phyloP scores from a whole-genome alignment of 495 filamentous ascomycete genomes.

The Pseudoneurospora amorphoporcata region DNA sequence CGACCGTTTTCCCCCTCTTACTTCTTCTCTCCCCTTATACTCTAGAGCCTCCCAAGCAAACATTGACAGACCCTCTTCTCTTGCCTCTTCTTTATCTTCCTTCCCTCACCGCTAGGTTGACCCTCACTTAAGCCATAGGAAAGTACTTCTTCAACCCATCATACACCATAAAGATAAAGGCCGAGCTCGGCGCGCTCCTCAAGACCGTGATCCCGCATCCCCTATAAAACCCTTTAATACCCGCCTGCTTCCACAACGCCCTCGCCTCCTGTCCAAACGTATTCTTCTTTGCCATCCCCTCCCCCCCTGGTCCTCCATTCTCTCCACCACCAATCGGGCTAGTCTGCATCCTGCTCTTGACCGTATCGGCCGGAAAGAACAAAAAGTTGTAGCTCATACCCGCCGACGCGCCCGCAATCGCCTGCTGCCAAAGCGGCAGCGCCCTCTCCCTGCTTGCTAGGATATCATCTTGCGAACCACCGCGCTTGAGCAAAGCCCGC shows the following conservation, averaged over 20 bases:
- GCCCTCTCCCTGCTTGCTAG: conserved; percentile 22
- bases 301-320: not conserved
- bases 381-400: conserved; percentile 93
- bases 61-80: not conserved
- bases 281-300: conserved; percentile 30
- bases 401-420: conserved; percentile 78
- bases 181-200: conserved; percentile 84
- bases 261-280: conserved; percentile 61
- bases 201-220: conserved; percentile 91
- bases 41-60: not conserved
- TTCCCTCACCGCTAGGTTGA: not conserved
- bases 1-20: not conserved
- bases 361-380: conserved; percentile 93
- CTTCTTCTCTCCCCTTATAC: not conserved
- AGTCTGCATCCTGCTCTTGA: conserved; percentile 95
- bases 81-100: not conserved
- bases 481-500: conserved; percentile 8
- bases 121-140: conserved; percentile 18
- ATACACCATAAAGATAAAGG: conserved; percentile 91
- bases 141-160: conserved; percentile 68
- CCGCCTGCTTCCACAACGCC: conserved; percentile 69
- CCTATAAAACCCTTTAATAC: conserved; percentile 75
- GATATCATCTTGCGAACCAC: conserved; percentile 14
- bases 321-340: conserved; percentile 42
- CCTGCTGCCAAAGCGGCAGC: conserved; percentile 67